Evolutionary conservation across 768 basidiomycete genomes (phyloP), one percentile per base, ranked within the genome.

Genomic region (Kwoniella heveanensis): DNA sequence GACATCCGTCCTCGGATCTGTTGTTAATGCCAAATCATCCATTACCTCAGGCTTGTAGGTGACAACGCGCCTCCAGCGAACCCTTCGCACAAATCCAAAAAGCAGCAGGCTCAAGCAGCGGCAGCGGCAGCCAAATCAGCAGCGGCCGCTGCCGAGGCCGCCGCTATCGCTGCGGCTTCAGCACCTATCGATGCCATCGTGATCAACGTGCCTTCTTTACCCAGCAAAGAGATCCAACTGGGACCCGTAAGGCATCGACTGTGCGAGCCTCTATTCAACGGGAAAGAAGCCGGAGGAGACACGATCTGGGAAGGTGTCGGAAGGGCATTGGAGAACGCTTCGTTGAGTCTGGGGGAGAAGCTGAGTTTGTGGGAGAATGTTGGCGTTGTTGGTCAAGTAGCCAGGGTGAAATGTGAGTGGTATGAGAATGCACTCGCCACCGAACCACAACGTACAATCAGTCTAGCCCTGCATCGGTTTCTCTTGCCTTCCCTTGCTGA

Each of bases 231-330:
- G 30, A 72, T 78, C 48, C 36, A 54, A 1, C 51, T 79, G 4
- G 77, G 77, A 3, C 69, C 78, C 17, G 67, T 77, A 8, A 57
- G 78, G 58, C 78, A 79, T 67, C 63, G 73, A 19, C 52, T 77
- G 7, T 77, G 77, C 47, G 78, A 79, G 48, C 74, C 78, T 15
- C 64, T 79, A 17, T 64, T 75, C n/a, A 9, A 52, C 7, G 73
- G 71, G 5, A 66, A 64, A 26, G 48, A 19, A 8, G 27, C 61
- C 22, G 73, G 73, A 1, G 68, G 74, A 6, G 74, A 76, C 26
- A 77, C 73, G 0, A 63, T 79, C 2, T 76, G 72, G 68, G 78
- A 79, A 54, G 78, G 68, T 2, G 69, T 79, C 51, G 75, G 74
- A 13, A 44, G 71, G 32, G 73, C 73, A 15, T 44, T 77, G 13